These are phyloP conservation scores for Sugiyamaella castrensis DNA, from an alignment of 1,139 yeast genomes.

Conservation along the genomic window DNA sequence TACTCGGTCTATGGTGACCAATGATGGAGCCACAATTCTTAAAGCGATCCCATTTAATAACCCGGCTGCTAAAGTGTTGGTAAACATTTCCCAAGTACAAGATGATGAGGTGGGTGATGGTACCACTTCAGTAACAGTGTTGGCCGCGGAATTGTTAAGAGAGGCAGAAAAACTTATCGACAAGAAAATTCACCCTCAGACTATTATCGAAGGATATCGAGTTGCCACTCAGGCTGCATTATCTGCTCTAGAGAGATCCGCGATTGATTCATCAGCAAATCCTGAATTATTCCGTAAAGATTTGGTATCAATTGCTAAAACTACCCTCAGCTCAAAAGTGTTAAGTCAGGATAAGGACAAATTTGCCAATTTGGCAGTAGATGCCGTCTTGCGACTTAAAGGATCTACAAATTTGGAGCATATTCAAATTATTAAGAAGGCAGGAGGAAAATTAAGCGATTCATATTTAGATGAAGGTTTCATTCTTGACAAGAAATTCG, in stretches of 20 bases:
- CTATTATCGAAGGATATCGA: slow-evolving; percentile 93
- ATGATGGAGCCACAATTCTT: slow-evolving; percentile 97
- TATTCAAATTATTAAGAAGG: slow-evolving; percentile 88
- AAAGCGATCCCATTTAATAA: slow-evolving; percentile 94
- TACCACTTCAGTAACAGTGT: slow-evolving; percentile 95
- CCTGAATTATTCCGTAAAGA: slow-evolving; percentile 68
- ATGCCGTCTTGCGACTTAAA: slow-evolving; percentile 85
- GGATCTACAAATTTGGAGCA: slow-evolving; percentile 95
- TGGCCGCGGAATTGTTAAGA: slow-evolving; percentile 85
- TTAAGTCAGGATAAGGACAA: slow-evolving; percentile 91
- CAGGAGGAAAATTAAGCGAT: slow-evolving; percentile 89
- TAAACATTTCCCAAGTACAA: slow-evolving; percentile 93
- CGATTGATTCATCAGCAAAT: slow-evolving; percentile 70
- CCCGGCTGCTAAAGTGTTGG: slow-evolving; percentile 97
- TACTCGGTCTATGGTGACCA: slow-evolving; percentile 76
- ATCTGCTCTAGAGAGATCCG: slow-evolving; percentile 69
- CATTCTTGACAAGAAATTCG: slow-evolving; percentile 85
- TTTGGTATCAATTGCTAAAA: slow-evolving; percentile 80
- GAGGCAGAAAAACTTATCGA: slow-evolving; percentile 95
- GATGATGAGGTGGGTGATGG: slow-evolving; percentile 99
- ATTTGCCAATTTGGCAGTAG: slow-evolving; percentile 87
- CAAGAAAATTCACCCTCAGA: slow-evolving; percentile 94
- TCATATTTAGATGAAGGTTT: slow-evolving; percentile 96
- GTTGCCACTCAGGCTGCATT: slow-evolving; percentile 83
- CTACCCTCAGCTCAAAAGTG: slow-evolving; percentile 91